Conservation (phyloP, 106 monocot species). For the Triglochin maritima region DNA sequence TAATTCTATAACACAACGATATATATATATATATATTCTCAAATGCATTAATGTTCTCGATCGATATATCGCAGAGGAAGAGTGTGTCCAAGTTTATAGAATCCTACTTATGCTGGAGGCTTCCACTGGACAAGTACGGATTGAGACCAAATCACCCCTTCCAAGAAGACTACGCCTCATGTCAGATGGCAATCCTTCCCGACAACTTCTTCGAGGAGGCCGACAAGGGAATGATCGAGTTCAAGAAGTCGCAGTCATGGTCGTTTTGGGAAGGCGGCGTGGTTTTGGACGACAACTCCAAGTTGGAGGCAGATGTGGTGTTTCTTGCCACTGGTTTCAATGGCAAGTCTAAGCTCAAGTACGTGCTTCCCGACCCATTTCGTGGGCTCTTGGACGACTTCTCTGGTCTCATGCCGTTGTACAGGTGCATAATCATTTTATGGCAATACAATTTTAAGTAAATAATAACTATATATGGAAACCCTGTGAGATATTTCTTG, state of each 20-base stretch:
- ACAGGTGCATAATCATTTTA: slow-evolving; percentile 26
- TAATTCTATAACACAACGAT: neutral
- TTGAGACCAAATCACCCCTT: slow-evolving; percentile 69
- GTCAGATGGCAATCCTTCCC: slow-evolving; percentile 78
- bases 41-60: neutral
- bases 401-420: slow-evolving; percentile 72
- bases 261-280: slow-evolving; percentile 67
- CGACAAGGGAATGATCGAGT: slow-evolving; percentile 47
- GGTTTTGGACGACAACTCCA: slow-evolving; percentile 47
- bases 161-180: slow-evolving; percentile 67
- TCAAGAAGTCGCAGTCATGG: slow-evolving; percentile 35
- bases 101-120: slow-evolving; percentile 65
- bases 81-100: slow-evolving; percentile 79
- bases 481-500: no score
- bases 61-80: slow-evolving; percentile 26
- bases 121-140: slow-evolving; percentile 63
- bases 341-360: slow-evolving; percentile 69
- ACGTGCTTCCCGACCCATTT: slow-evolving; percentile 58
- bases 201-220: slow-evolving; percentile 75
- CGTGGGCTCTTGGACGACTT: slow-evolving; percentile 34
- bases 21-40: no score
- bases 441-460: no score
- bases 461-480: no score
- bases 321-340: slow-evolving; percentile 88
- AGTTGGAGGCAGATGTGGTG: slow-evolving; percentile 69